phyloP scores from a whole-genome alignment of 345 rosid genomes.

The Atalantia buxifolia region DNA sequence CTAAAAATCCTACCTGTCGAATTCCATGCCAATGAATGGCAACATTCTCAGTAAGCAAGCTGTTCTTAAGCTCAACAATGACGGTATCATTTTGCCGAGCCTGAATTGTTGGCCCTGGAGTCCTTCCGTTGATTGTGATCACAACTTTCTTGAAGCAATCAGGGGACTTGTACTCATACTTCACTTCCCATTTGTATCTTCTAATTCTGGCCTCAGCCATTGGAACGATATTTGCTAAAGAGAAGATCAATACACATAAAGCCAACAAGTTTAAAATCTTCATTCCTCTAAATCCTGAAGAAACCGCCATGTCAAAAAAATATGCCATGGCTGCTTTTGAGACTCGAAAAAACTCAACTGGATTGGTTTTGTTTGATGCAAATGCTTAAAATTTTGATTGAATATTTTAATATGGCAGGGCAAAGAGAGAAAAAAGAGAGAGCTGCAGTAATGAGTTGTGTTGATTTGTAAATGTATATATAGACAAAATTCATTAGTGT shows the following conservation, averaged over 20 bases:
- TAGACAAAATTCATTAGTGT: not conserved
- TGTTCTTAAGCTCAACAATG: slow-evolving; percentile 66
- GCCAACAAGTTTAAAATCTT: not conserved
- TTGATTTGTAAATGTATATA: not conserved
- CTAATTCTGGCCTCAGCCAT: slow-evolving; percentile 37
- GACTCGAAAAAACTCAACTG: not conserved
- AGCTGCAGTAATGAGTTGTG: not conserved
- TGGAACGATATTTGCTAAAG: slow-evolving; percentile 1
- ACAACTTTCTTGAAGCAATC: slow-evolving; percentile 61
- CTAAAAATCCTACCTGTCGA: slow-evolving; percentile 34
- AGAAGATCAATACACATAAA: not conserved
- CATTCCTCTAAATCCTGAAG: not conserved
- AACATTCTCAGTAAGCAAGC: slow-evolving; percentile 51
- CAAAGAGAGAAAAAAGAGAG: not conserved
- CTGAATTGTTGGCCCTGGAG: slow-evolving; percentile 63
- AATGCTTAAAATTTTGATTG: not conserved
- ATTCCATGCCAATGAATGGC: slow-evolving; percentile 88
- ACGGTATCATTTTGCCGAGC: slow-evolving; percentile 65
- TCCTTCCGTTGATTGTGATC: slow-evolving; percentile 57
- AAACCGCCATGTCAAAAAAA: not conserved
- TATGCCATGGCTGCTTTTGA: not conserved
- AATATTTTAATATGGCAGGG: too few species aligned
- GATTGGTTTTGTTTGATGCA: not conserved
- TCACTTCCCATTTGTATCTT: slow-evolving; percentile 57
- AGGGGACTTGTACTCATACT: slow-evolving; percentile 62